These are phyloP conservation scores for Panaeolus cyanescens DNA, from an alignment of 768 basidiomycete genomes.

Conservation along the genomic window DNA sequence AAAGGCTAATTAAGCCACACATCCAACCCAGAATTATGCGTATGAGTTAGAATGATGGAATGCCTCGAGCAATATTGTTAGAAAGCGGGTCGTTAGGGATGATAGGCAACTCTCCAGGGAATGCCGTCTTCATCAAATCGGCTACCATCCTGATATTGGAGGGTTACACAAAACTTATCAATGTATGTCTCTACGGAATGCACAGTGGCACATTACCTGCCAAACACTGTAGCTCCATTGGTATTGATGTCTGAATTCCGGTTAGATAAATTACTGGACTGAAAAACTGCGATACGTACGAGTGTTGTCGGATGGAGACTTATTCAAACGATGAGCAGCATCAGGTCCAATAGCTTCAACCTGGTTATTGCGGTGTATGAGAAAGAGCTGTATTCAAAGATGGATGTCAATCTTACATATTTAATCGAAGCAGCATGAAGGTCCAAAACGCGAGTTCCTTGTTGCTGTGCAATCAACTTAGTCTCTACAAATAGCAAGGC, in stretches of 20 bases:
- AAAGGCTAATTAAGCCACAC: too few species aligned
- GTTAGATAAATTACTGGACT: neutral
- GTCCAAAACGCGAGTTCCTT: constrained; percentile 39
- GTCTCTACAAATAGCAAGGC: too few species aligned
- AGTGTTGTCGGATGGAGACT: constrained; percentile 39
- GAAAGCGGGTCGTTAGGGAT: constrained; percentile 35
- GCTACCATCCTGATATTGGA: constrained; percentile 39
- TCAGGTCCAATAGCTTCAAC: constrained; percentile 41
- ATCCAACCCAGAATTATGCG: too few species aligned
- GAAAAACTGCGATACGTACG: constrained; percentile 21
- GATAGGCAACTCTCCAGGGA: constrained; percentile 35
- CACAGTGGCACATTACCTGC: constrained; percentile 28
- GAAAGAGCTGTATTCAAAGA: neutral
- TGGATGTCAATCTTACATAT: constrained; percentile 22
- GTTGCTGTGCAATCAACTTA: constrained; percentile 34
- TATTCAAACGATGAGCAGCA: constrained; percentile 39
- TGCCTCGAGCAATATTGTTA: constrained; percentile 39
- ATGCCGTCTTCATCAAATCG: constrained; percentile 35
- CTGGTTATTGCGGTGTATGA: constrained; percentile 14
- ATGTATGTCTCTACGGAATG: too few species aligned
- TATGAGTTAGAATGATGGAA: constrained; percentile 40
- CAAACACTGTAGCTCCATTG: constrained; percentile 45
- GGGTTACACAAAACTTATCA: too few species aligned
- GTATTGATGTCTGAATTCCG: constrained; percentile 31
- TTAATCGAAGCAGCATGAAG: constrained; percentile 38